Evolutionary conservation across 75 land plant genomes (phyloP), one percentile per base, ranked within the genome.

Genomic region (Cupressus sempervirens): DNA sequence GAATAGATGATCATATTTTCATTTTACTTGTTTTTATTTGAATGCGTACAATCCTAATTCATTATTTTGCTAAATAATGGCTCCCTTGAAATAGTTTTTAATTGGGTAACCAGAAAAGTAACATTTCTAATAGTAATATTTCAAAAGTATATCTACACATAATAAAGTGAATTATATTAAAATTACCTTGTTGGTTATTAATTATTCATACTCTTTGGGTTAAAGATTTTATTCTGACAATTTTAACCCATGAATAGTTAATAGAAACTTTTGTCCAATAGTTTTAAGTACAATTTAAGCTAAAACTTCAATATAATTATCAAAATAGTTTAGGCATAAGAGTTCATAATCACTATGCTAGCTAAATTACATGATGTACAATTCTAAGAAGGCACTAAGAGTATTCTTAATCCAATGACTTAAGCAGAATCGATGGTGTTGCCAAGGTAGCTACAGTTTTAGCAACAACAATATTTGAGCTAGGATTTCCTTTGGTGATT

Each of bases 381-480:
- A 36, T 87, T 14, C 86, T 75, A 1, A 94, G 83, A 52, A 94
- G 80, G 18, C 84, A 87, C 13, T 87, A 65, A 1, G 94, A 58
- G 65, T 93, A 94, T 3, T 85, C 84, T 3, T 91, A 83, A 82
- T 94, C 93, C 5, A 79, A 83, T 62, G 80, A 54, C 67, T 88
- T 86, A 86, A 93, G 93, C 36, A 90, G 94, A 82, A 94, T 89
- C 7, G 96, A 93, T 13, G 94, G 85, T 8, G 96, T 93, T 0
- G 96, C 94, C 29, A 94, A 84, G 10, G 96, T 94, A 0, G 96
- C 94, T 3, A 93, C 94, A 3, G 96, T 94, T 87, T 94, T 94
- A 1, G 88, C 96, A 4, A 94, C n/a, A n/a, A n/a, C 96, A 4
- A 94, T 93, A 50, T 94, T 94, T 5, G 96, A 93, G 41, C 94